A percentile compares a stretch with the other conserved stretches of the same genome.
phyloP scores from a whole-genome alignment of 371 early-diverging fungal species.

The Saksenaea vasiformis region DNA sequence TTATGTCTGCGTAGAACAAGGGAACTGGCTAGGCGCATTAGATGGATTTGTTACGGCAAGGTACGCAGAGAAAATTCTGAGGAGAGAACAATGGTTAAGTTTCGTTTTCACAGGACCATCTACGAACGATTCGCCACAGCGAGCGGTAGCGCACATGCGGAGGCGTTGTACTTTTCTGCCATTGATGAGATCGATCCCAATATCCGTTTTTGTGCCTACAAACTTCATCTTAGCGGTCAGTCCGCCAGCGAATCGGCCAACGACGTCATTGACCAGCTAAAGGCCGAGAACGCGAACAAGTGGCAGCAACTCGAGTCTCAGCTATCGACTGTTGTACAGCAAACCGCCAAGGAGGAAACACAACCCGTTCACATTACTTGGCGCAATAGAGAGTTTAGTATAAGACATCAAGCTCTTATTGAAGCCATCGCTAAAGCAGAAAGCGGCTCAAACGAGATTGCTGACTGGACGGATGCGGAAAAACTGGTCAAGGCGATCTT shows the following conservation, averaged over 20 bases:
- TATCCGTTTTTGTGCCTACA: slow-evolving; percentile 81
- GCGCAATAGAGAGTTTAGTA: slow-evolving; percentile 43
- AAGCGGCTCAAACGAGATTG: slow-evolving; percentile 40
- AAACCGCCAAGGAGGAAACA: background rate
- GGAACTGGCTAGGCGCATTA: slow-evolving; percentile 71
- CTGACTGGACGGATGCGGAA: slow-evolving; percentile 63
- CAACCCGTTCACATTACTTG: slow-evolving; percentile 29
- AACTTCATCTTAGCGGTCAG: slow-evolving; percentile 50
- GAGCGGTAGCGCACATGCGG: slow-evolving; percentile 52
- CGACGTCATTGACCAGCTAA: slow-evolving; percentile 45
- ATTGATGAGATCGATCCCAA: slow-evolving; percentile 82
- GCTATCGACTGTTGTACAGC: slow-evolving; percentile 21
- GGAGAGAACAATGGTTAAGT: background rate
- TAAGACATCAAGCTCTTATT: slow-evolving; percentile 41
- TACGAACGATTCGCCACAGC: slow-evolving; percentile 67
- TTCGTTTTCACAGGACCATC: slow-evolving; percentile 47
- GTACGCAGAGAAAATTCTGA: slow-evolving; percentile 13
- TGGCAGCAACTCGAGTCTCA: slow-evolving; percentile 48
- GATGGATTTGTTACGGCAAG: slow-evolving; percentile 60
- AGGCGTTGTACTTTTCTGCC: slow-evolving; percentile 67
- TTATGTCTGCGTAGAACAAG: slow-evolving; percentile 66
- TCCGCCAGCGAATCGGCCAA: slow-evolving; percentile 22
- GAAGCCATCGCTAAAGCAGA: slow-evolving; percentile 46
- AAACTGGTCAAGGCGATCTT: slow-evolving; percentile 61
- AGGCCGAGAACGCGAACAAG: slow-evolving; percentile 39